Percentiles rank a stretch among this genome's conserved stretches.
phyloP scores from a whole-genome alignment of 495 filamentous ascomycete genomes.

The Penicillium nucicola region DNA sequence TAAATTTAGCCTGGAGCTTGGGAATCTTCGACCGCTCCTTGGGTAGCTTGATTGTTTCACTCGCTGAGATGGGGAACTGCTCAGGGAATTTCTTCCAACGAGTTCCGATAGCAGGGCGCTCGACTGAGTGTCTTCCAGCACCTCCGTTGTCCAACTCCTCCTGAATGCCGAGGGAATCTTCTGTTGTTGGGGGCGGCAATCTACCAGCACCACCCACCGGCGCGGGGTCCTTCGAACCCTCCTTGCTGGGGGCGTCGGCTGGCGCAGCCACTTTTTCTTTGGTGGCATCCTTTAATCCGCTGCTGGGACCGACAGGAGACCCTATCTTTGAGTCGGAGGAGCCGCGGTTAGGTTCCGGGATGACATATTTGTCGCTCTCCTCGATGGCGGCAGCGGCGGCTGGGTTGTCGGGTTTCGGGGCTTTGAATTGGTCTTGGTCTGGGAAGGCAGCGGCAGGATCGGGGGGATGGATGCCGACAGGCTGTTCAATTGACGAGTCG shows the following conservation, averaged over 20 bases:
- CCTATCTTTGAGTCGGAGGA: slow-evolving; percentile 2
- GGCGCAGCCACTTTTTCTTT: neutral
- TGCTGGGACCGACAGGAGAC: slow-evolving; percentile 3
- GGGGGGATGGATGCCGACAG: neutral
- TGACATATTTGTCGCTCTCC: slow-evolving; percentile 9
- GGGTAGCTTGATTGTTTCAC: slow-evolving; percentile 72
- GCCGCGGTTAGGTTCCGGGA: slow-evolving; percentile 10
- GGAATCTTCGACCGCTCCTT: slow-evolving; percentile 70
- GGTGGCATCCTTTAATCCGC: neutral
- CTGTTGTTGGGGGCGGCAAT: neutral
- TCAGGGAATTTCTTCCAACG: slow-evolving; percentile 70
- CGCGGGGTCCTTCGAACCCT: neutral
- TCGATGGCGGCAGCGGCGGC: slow-evolving; percentile 1
- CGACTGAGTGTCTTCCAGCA: slow-evolving; percentile 36
- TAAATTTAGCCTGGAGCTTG: slow-evolving; percentile 70
- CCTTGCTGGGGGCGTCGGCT: neutral
- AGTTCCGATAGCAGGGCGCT: slow-evolving; percentile 30
- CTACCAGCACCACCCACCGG: neutral
- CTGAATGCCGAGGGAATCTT: neutral
- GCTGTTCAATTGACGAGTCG: slow-evolving; percentile 12
- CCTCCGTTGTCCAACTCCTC: slow-evolving; percentile 14
- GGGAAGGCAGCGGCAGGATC: slow-evolving; percentile 1
- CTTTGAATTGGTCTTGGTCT: slow-evolving; percentile 2
- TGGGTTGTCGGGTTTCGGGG: slow-evolving; percentile 2
- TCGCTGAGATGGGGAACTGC: slow-evolving; percentile 67